A percentile compares a stretch with the other conserved stretches of the same genome.
Conservation (phyloP, 768 basidiomycete genomes). For the Xerocomellus chrysenteron region DNA sequence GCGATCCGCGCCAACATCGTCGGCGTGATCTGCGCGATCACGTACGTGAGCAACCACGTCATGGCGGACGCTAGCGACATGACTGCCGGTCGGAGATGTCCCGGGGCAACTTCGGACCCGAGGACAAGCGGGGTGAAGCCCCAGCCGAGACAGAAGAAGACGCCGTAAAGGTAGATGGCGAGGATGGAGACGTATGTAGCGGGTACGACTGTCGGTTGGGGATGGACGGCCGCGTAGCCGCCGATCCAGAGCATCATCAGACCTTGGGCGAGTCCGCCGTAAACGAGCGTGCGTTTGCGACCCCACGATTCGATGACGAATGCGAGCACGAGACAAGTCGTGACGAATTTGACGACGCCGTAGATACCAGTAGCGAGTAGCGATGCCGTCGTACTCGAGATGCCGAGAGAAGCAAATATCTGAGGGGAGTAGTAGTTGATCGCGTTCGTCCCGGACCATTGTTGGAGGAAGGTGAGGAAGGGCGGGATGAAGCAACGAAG, state of each 20-base stretch:
- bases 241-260: constrained; percentile 40
- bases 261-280: constrained; percentile 36
- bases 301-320: constrained; percentile 42
- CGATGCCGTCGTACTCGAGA: constrained; percentile 31
- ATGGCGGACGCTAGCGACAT: constrained; percentile 31
- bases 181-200: constrained; percentile 36
- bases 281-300: constrained; percentile 37
- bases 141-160: constrained; percentile 37
- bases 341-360: constrained; percentile 39
- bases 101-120: constrained; percentile 36
- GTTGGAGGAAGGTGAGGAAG: constrained; percentile 37
- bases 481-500: constrained; percentile 34
- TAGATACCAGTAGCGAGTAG: constrained; percentile 43
- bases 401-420: constrained; percentile 37
- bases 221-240: constrained; percentile 32
- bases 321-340: constrained; percentile 31
- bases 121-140: constrained; percentile 36
- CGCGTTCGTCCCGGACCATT: constrained; percentile 43
- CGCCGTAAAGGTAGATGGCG: constrained; percentile 37
- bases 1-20: constrained; percentile 30
- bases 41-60: constrained; percentile 40
- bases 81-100: constrained; percentile 35
- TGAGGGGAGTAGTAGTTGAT: constrained; percentile 42
- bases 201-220: constrained; percentile 22
- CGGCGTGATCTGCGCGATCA: constrained; percentile 39